Evolutionary conservation across 192 early-diverging fungal species (phyloP), one percentile per base, ranked within the genome.

Genomic region (Entomortierella parvispora): DNA sequence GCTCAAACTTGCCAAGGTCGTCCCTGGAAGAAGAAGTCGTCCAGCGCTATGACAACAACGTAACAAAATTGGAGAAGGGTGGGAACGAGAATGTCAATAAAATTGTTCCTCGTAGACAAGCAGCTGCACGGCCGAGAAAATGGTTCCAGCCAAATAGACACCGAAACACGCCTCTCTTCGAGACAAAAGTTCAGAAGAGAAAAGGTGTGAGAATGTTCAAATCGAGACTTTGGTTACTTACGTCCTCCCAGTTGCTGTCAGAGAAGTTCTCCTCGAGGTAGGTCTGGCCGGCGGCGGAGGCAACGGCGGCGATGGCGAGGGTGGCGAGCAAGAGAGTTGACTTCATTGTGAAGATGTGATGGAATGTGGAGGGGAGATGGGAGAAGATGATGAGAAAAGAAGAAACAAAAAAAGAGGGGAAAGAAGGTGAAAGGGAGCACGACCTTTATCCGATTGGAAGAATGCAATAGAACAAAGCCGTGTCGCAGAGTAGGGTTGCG

Each of bases 251-350:
- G 31, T 65, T 81, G 55, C 68, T 71, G 46, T 86, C 83, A 46
- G 84, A 81, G 69, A 98, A 98, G 59, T 90, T 91, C 84, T 98
- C 95, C 76, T 95, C 85, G 60, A 95, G 89, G 86, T 93, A 96
- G 50, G 74, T 77, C 48, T 62, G 61, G 22, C 65, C 74, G 53
- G 74, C 74, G 59, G 74, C 74, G 15, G 74, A 68, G 66, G 61
- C 74, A n/a, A 77, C 74, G 48, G 74, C 48, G 55, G 74, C 74
- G 40, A 77, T 77, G 51, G 74, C 74, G 44, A 77, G 74, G 17
- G 74, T 63, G 31, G 66, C 74, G 49, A 77, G 74, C 53, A 77
- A 59, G 22, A 77, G 60, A 8, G 74, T 77, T 26, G 74, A 14
- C 74, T 77, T 77, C 74, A 77, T 77, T 51, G 51, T 77, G 45